A percentile compares a stretch with the other conserved stretches of the same genome.
These are phyloP conservation scores for Debaryomyces robertsiae DNA, from an alignment of 1,139 yeast species.

Conservation along the genomic window DNA sequence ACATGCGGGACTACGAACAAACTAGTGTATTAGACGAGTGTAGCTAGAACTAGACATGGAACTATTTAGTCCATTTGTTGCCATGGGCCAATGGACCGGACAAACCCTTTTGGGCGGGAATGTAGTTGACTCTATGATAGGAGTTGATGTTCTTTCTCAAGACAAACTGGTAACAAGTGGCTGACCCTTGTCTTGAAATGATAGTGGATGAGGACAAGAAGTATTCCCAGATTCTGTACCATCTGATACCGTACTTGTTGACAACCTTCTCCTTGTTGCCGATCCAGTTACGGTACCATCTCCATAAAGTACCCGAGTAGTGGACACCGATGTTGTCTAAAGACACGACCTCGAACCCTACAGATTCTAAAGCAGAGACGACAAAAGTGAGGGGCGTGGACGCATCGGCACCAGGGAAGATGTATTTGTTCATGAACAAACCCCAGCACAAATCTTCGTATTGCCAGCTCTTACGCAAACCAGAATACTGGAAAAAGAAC, in stretches of 20 bases:
- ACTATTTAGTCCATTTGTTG: constrained; percentile 40
- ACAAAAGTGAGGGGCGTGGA: constrained; percentile 91
- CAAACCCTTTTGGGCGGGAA: constrained; percentile 78
- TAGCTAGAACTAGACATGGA: too few relatives aligned
- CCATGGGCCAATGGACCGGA: constrained; percentile 62
- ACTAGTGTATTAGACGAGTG: too few relatives aligned
- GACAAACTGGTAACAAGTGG: constrained; percentile 88
- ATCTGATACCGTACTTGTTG: constrained; percentile 81
- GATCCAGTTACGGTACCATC: constrained; percentile 96
- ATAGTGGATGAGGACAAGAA: constrained; percentile 82
- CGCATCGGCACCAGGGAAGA: constrained; percentile 98
- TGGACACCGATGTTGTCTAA: constrained; percentile 91
- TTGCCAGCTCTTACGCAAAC: constrained; percentile 91
- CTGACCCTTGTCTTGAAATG: constrained; percentile 90
- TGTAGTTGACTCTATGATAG: constrained; percentile 79
- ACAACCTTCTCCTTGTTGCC: constrained; percentile 77
- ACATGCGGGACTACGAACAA: too few relatives aligned
- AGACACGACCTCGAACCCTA: constrained; percentile 84
- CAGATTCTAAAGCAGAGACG: constrained; percentile 71
- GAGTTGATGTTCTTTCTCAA: constrained; percentile 87
- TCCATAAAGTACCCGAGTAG: constrained; percentile 89
- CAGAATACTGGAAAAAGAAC: constrained; percentile 87
- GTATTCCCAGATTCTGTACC: constrained; percentile 95
- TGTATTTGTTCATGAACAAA: constrained; percentile 91
- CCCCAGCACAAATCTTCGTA: constrained; percentile 96